Evolutionary conservation across 768 basidiomycete species (phyloP).

Genomic region (Mycena floridula): DNA sequence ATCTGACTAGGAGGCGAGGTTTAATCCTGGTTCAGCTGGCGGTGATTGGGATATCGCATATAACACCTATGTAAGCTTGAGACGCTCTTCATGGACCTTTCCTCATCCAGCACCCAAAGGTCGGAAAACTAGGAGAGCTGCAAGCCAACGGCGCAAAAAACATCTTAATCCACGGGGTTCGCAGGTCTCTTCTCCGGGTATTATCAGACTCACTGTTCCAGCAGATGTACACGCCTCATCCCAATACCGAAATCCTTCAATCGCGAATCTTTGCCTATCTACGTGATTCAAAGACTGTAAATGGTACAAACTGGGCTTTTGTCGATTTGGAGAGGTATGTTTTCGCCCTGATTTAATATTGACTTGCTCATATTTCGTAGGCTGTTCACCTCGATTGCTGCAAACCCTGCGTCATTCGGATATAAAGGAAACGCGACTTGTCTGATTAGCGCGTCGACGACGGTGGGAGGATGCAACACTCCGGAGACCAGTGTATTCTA

Average conservation of each 20-base stretch:
- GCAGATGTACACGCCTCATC: constrained; percentile 25
- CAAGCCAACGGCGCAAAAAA: too few species aligned
- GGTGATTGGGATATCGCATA: too few species aligned
- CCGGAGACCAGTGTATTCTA: constrained; percentile 24
- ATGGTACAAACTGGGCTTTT: constrained; percentile 24
- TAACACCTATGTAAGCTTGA: too few species aligned
- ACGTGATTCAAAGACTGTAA: constrained; percentile 15
- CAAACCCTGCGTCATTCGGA: constrained; percentile 17
- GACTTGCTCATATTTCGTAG: neutral
- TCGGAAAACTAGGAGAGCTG: too few species aligned
- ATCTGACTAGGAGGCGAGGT: too few species aligned
- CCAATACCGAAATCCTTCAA: constrained; percentile 21
- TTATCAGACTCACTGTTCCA: neutral
- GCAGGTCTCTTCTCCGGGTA: constrained; percentile 4
- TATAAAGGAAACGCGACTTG: constrained; percentile 23
- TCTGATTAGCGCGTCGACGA: constrained; percentile 22
- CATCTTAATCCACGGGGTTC: too few species aligned
- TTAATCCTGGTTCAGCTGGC: too few species aligned
- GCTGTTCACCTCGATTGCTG: constrained; percentile 20
- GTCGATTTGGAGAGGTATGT: constrained; percentile 20
- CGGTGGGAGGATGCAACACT: constrained; percentile 23
- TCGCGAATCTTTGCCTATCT: constrained; percentile 20
- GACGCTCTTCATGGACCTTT: neutral
- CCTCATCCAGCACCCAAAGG: neutral
- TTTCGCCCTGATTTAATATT: neutral